Base-by-base conservation (phyloP, 1,139 yeast genomes). In the Geotrichum australiense region DNA sequence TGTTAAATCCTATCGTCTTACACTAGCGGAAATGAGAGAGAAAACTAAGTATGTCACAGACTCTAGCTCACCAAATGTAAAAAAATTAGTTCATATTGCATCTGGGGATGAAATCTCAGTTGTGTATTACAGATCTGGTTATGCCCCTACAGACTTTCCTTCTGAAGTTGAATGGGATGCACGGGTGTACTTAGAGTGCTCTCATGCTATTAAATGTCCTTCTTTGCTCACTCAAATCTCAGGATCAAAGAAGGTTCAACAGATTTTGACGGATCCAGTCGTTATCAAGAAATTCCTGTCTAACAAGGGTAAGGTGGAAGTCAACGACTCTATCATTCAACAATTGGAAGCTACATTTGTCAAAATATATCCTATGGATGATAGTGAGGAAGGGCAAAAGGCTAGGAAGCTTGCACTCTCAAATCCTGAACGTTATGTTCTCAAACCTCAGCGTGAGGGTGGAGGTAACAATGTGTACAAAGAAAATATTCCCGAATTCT, bases 401-500 rank as follows among this genome's bases (percentile, higher is more conserved):
- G 96, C 94, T 3, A 76, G 75, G 47, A 66, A 72, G 47, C 63
- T 85, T 40, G 95, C 94, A 2, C 65, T 80, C 39, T 76, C 76
- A 48, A 50, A 64, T 1, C 91, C 96, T 0, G 74, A 74, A 46
- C 70, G 71, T 26, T 91, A 69, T 60, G 98, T 91, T 1, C 70
- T 91, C 54, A 91, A 91, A 58, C 98, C 98, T 3, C 98, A 93
- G 63, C 76, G 98, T 66, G 98, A 91, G 68, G 98, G 98, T 28
- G 82, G 81, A 35, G 98, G 98, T 18, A 87, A 91, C 62, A 91
- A 91, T 59, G 73, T 91, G 41, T 91, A 91, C 65, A 84, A 84
- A 54, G 74, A 75, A 36, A 81, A 85, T 52, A 91, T 91, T 43
- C 96, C 96, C 2, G 65, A 48, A 0, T 89, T 85, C 57, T 66